Evolutionary conservation across 1,139 yeast genomes (phyloP).

Genomic region (Debaryomycetaceae sp.): DNA sequence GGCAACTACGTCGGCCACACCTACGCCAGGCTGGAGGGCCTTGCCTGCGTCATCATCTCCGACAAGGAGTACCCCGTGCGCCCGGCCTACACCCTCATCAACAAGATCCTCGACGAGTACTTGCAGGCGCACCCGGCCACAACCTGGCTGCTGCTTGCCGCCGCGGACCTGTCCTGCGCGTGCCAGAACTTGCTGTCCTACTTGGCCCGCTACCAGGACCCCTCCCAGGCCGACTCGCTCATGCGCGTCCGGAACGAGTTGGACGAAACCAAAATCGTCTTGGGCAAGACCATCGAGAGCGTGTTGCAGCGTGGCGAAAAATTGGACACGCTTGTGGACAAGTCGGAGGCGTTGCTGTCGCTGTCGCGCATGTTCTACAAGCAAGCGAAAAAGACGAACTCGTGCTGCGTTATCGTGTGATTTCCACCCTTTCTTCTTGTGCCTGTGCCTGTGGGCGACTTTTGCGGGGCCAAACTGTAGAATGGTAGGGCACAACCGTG

Average conservation of each 20-base stretch:
- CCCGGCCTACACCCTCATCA: slow-evolving; percentile 91
- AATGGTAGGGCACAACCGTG: too few species aligned
- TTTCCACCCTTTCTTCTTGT: not conserved
- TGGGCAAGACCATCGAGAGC: slow-evolving; percentile 90
- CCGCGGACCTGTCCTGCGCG: slow-evolving; percentile 36
- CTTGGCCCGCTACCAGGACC: slow-evolving; percentile 85
- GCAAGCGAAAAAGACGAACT: slow-evolving; percentile 95
- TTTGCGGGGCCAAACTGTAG: too few species aligned
- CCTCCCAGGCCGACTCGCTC: slow-evolving; percentile 91
- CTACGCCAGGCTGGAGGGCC: slow-evolving; percentile 79
- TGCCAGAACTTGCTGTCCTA: slow-evolving; percentile 60
- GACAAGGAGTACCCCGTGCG: slow-evolving; percentile 95
- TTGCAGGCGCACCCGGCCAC: slow-evolving; percentile 67
- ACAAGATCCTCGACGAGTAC: slow-evolving; percentile 87
- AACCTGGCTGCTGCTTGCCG: slow-evolving; percentile 54
- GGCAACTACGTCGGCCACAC: slow-evolving; percentile 89
- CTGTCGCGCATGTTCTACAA: slow-evolving; percentile 91
- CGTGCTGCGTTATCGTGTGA: slow-evolving; percentile 81
- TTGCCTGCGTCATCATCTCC: slow-evolving; percentile 87
- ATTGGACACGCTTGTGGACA: slow-evolving; percentile 86
- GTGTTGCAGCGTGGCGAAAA: slow-evolving; percentile 95
- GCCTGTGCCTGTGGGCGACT: too few species aligned
- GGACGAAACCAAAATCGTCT: slow-evolving; percentile 92
- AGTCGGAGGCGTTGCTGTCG: slow-evolving; percentile 83
- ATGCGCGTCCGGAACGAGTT: slow-evolving; percentile 96